A percentile compares a stretch with the other conserved stretches of the same genome.
Evolutionary conservation across 1,284 basidiomycete species (phyloP).

Genomic region (Ustilago esculenta): DNA sequence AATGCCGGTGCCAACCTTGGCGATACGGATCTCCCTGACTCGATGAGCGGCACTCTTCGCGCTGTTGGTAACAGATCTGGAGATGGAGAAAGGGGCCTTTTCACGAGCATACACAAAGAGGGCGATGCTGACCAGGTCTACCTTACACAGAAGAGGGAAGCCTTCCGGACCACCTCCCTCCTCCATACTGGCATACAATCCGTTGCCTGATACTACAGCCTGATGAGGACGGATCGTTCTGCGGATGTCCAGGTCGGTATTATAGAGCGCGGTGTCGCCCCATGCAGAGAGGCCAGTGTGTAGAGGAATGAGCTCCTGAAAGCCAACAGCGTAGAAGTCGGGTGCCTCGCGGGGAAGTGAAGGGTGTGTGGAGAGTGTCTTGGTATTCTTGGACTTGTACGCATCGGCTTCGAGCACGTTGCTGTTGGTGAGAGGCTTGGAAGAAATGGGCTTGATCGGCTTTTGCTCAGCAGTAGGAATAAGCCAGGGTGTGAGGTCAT

Average conservation of each 20-base stretch:
- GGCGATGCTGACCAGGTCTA: conserved; percentile 61
- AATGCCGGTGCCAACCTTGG: conserved; percentile 64
- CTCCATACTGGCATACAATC: conserved; percentile 59
- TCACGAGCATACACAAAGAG: conserved; percentile 79
- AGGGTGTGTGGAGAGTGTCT: conserved; percentile 33
- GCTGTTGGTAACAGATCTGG: conserved; percentile 76
- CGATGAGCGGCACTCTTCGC: conserved; percentile 71
- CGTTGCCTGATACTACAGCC: conserved; percentile 57
- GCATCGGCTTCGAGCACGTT: conserved; percentile 23
- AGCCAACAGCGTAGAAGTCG: conserved; percentile 86
- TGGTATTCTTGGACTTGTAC: conserved; percentile 38
- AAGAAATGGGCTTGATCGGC: conserved; percentile 67
- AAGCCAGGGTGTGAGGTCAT: conserved; percentile 65
- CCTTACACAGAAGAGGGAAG: conserved; percentile 56
- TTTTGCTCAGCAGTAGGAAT: conserved; percentile 57
- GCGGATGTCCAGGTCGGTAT: conserved; percentile 73
- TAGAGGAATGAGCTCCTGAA: conserved; percentile 87
- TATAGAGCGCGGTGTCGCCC: conserved; percentile 72
- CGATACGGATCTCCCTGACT: conserved; percentile 61
- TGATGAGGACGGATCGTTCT: conserved; percentile 63
- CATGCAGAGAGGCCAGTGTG: conserved; percentile 60
- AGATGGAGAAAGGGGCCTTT: conserved; percentile 68
- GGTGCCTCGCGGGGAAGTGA: conserved; percentile 59
- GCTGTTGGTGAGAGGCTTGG: conserved; percentile 36
- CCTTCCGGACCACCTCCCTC: conserved; percentile 62